These are phyloP conservation scores for Rhexocercosporidium sp. DNA, from an alignment of 2,329 filamentous ascomycete species.

Conservation along the genomic window DNA sequence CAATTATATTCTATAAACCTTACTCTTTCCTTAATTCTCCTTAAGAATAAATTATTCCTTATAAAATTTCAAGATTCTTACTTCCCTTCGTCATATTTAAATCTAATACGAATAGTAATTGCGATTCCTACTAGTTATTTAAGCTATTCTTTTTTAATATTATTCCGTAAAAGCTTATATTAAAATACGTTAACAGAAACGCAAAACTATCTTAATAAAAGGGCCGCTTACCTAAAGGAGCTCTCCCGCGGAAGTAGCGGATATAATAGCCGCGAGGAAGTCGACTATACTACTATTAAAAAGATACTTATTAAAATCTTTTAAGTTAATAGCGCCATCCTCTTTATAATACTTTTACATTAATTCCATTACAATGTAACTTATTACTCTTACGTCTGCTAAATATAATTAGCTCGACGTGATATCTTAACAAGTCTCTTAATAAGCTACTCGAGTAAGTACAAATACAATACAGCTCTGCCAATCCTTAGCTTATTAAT, in stretches of 20 bases:
- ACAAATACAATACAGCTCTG: neutral
- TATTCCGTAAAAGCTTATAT: neutral
- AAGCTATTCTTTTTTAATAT: neutral
- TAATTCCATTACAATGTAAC: conserved; percentile 24
- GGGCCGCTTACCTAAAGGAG: neutral
- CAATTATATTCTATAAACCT: neutral
- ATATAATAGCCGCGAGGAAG: conserved; percentile 18
- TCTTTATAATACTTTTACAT: conserved; percentile 21
- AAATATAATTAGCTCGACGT: conserved; percentile 2
- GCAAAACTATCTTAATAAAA: neutral
- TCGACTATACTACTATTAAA: conserved; percentile 5
- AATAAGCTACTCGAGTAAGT: conserved; percentile 17
- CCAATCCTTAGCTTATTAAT: conserved; percentile 13
- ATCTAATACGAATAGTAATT: neutral
- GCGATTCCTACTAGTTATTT: neutral
- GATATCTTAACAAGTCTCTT: conserved; percentile 19
- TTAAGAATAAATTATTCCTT: neutral
- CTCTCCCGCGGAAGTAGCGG: neutral
- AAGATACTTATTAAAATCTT: conserved; percentile 16
- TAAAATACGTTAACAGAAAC: neutral
- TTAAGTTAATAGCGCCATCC: conserved; percentile 12
- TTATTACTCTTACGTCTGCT: conserved; percentile 23
- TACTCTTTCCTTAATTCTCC: neutral
- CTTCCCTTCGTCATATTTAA: neutral
- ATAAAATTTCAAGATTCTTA: neutral